A percentile compares a stretch with the other conserved stretches of the same genome.
phyloP scores from a whole-genome alignment of 2,329 filamentous ascomycete genomes.

The Cladosporium sp. region DNA sequence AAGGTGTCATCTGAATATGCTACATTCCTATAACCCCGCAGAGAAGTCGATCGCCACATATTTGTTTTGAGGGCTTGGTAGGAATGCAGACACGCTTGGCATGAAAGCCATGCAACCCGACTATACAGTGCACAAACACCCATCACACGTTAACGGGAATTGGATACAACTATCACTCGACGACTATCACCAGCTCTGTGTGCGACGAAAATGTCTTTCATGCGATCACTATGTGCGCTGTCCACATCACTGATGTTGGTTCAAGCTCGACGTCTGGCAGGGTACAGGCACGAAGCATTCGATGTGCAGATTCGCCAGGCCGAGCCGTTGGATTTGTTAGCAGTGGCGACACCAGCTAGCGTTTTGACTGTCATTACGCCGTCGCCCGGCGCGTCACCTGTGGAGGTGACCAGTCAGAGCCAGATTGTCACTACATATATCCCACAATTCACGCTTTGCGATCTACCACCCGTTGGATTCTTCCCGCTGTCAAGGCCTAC shows the following conservation, averaged over 20 bases:
- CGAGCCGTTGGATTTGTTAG: slow-evolving; percentile 23
- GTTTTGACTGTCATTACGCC: slow-evolving; percentile 43
- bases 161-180: slow-evolving; percentile 12
- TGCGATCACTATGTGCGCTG: slow-evolving; percentile 24
- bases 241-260: slow-evolving; percentile 24
- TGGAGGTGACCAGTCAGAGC: slow-evolving; percentile 45
- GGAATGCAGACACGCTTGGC: slow-evolving; percentile 29
- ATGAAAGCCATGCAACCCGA: not conserved
- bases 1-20: slow-evolving; percentile 11
- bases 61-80: slow-evolving; percentile 33
- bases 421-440: slow-evolving; percentile 46
- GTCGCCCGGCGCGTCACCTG: slow-evolving; percentile 43
- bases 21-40: slow-evolving; percentile 32
- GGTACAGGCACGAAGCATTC: slow-evolving; percentile 35
- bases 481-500: slow-evolving; percentile 35
- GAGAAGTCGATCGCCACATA: slow-evolving; percentile 23
- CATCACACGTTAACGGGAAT: not conserved
- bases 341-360: slow-evolving; percentile 24
- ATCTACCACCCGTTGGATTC: slow-evolving; percentile 40
- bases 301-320: slow-evolving; percentile 28
- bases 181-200: slow-evolving; percentile 4
- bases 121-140: slow-evolving; percentile 10
- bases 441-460: slow-evolving; percentile 45
- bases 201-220: slow-evolving; percentile 25
- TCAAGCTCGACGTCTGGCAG: slow-evolving; percentile 26